A percentile compares a stretch with the other conserved stretches of the same genome.
Evolutionary conservation across 108 stramenopile genomes (phyloP).

Genomic region (Nitzschia sp.): DNA sequence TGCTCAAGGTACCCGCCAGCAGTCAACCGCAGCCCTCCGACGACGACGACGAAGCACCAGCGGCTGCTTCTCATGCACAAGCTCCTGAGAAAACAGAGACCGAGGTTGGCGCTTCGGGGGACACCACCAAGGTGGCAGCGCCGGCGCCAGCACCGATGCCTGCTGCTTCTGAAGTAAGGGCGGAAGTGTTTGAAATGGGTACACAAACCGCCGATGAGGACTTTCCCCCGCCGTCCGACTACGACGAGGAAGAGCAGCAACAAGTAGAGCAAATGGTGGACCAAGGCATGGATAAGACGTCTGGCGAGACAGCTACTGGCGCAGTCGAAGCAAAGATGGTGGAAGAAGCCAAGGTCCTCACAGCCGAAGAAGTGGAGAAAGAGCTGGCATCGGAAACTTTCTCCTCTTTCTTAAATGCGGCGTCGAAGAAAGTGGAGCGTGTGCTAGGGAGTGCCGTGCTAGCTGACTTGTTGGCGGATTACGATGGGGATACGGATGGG

Average conservation of each 20-base stretch:
- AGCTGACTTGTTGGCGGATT: conserved; percentile 69
- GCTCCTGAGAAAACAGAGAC: conserved; percentile 11
- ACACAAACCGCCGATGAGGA: conserved; percentile 83
- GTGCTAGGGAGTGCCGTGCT: conserved; percentile 59
- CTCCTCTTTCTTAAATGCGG: conserved; percentile 66
- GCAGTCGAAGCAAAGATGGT: conserved; percentile 6
- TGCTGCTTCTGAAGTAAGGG: conserved; percentile 4
- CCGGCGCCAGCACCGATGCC: conserved; percentile 24
- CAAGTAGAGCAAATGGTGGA: conserved; percentile 10
- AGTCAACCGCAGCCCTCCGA: conserved; percentile 10
- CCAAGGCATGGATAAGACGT: conserved; percentile 6
- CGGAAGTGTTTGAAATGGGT: conserved; percentile 76
- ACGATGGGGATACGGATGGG: conserved; percentile 53
- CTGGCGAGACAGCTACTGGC: background rate
- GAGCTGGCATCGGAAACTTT: conserved; percentile 64
- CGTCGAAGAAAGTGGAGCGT: conserved; percentile 84
- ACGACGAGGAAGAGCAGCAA: conserved; percentile 49
- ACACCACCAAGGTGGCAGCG: too few species aligned
- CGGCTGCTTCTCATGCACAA: background rate
- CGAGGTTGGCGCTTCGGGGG: background rate
- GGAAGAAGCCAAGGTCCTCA: conserved; percentile 37
- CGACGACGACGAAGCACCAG: conserved; percentile 1
- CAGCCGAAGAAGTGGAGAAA: conserved; percentile 60
- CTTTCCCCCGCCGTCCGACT: conserved; percentile 53
- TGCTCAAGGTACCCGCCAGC: conserved; percentile 50